Evolutionary conservation across 1,284 basidiomycete species (phyloP), one percentile per base, ranked within the genome.

Genomic region (Ustilago esculenta): DNA sequence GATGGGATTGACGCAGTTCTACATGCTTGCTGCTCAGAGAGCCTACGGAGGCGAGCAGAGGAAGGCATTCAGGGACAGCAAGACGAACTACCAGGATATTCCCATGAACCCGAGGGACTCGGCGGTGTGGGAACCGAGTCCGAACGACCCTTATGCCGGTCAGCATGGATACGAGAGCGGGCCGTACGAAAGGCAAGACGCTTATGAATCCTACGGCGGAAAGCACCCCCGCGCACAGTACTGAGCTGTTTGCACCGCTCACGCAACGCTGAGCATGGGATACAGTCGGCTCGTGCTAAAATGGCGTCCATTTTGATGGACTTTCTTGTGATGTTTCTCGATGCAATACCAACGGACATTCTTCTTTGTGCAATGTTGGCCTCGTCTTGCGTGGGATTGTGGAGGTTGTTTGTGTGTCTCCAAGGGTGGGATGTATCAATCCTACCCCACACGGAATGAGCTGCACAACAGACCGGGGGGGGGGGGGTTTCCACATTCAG

Each of bases 1-100:
- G 29, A 65, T 81, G 44, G 77, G 75, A 4, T 42, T 81, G n/a
- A 77, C 59, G 36, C 77, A 81, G 61, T 66, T 81, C 52, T 81
- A 80, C 71, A 81, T 81, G 80, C 68, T 73, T 60, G 69, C 59
- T 48, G 66, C 71, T 29, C 77, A 79, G 60, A 48, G 69, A 2
- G 57, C 63, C 14, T 81, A 81, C 49, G 80, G 80, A 10, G 55
- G 74, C 39, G 52, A 73, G 24, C 77, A 79, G 43, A 56, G 77
- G 18, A 36, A 63, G 49, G 60, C 68, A 18, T 59, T 54, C 34
- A 33, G 45, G 32, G 50, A 60, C 14, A 66, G 56, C 55, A 56
- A 53, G 43, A 41, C 44, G 21, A 59, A 41, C 32, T 67, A 67
- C 49, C 59, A 61, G 20, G 58, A 66, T 17, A 75, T 77, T 20